phyloP scores from a whole-genome alignment of 495 filamentous ascomycete species.

The Neurospora tetrasperma region DNA sequence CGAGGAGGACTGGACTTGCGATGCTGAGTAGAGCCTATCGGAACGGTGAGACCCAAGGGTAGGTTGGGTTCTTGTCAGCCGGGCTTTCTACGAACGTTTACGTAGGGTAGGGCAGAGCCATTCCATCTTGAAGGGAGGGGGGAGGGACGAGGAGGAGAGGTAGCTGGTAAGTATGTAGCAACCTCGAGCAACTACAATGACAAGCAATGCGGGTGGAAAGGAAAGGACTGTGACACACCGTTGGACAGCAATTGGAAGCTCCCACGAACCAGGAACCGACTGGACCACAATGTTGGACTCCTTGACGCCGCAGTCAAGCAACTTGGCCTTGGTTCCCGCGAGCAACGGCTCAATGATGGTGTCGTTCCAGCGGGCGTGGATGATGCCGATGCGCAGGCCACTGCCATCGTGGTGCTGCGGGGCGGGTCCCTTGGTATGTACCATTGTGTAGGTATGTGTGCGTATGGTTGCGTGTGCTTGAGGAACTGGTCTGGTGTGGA shows the following conservation, averaged over 20 bases:
- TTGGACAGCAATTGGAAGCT: conserved; percentile 80
- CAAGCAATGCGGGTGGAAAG: neutral
- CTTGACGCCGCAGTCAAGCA: conserved; percentile 58
- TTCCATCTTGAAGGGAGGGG: neutral
- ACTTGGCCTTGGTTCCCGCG: conserved; percentile 47
- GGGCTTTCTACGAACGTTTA: neutral
- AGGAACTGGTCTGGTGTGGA: neutral
- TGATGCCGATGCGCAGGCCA: conserved; percentile 78
- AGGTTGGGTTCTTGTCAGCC: neutral
- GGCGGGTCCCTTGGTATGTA: conserved; percentile 37
- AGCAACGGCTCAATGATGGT: conserved; percentile 66
- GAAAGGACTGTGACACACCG: conserved; percentile 38
- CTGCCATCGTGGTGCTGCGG: conserved; percentile 53
- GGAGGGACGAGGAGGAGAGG: neutral
- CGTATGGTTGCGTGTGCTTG: neutral
- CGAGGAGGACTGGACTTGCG: conserved; percentile 70
- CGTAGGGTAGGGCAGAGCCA: neutral
- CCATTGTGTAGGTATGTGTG: conserved; percentile 3
- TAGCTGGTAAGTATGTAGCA: neutral
- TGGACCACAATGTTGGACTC: conserved; percentile 81
- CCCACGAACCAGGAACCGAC: conserved; percentile 88
- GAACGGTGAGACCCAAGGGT: neutral
- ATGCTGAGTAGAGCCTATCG: conserved; percentile 69
- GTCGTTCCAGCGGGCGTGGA: conserved; percentile 93
- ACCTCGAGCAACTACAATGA: neutral